Evolutionary conservation across 176 grass and related monocot species (phyloP), one percentile per base, ranked within the genome.

Genomic region (barley (Hordeum vulgare)): DNA sequence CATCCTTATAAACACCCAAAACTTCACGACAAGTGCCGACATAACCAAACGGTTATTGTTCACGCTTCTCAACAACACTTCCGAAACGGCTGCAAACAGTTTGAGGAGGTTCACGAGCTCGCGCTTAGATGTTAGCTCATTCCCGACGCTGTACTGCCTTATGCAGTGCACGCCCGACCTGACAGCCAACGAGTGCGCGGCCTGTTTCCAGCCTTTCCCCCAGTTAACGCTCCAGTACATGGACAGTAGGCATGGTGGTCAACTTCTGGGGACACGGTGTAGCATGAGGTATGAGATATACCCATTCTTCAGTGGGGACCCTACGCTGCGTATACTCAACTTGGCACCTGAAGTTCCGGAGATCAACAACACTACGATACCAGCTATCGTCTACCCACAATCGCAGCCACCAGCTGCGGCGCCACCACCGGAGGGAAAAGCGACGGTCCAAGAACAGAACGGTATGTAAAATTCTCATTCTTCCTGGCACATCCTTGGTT

Each of bases 111-210:
- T 92, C 75, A 67, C 35, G 3, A 75, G n/a, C 82, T 86, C 11
- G 56, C 0, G 2, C 56, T 90, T 0, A 71, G 37, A 42, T 1
- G n/a, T 71, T 6, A 8, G 11, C 5, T 14, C 67, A 0, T 14
- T 1, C 5, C 1, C 11, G 4, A 42, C 1, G 5, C 0, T 71
- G 1, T 92, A 95, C 74, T 78, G 85, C 0, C 74, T 95, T 27
- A 33, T 18, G 23, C 90, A 92, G 85, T 95, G 93, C 85, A 84
- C 69, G 21, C 84, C 71, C 29, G 90, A 92, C 39, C 47, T 95
- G 57, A 5, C 63, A 7, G 5, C 65, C n/a, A 1, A 13, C 0
- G 54, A 79, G 0, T 94, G 89, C 76, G 24, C n/a, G 11, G 61
- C 0, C 1, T 89, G 87, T 56, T 78, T 81, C 4, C 3, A 73